These are phyloP conservation scores for Mollisiaceae sp. DNA, from an alignment of 2,329 filamentous ascomycete genomes.

Conservation along the genomic window DNA sequence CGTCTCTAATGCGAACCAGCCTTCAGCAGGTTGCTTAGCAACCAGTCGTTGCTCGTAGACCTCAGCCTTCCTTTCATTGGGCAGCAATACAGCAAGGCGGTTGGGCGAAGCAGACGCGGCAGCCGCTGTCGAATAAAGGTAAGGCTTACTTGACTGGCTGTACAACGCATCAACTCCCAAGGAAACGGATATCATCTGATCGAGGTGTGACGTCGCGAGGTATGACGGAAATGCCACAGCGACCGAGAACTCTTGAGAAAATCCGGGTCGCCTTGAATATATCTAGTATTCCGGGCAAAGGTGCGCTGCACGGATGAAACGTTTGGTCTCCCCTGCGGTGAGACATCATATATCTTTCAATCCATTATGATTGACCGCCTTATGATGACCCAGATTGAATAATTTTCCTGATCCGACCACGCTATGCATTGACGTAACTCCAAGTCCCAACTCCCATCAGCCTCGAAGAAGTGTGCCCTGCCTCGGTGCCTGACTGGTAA, in stretches of 20 bases:
- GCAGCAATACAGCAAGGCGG: conserved; percentile 38
- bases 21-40: conserved; percentile 22
- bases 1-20: conserved; percentile 34
- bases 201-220: conserved; percentile 35
- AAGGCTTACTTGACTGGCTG: conserved; percentile 39
- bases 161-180: conserved; percentile 47
- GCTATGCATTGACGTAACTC: conserved; percentile 35
- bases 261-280: conserved; percentile 24
- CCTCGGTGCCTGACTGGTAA: conserved; percentile 21
- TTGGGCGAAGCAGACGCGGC: conserved; percentile 39
- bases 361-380: conserved; percentile 32
- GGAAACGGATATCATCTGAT: conserved; percentile 31
- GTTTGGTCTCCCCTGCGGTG: conserved; percentile 29
- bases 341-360: conserved; percentile 19
- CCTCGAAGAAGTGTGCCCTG: not conserved
- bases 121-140: conserved; percentile 35
- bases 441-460: conserved; percentile 15
- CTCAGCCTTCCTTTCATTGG: conserved; percentile 39
- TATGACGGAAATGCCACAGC: conserved; percentile 22
- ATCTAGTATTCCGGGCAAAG: conserved; percentile 30
- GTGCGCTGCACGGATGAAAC: conserved; percentile 30
- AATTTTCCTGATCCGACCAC: conserved; percentile 26
- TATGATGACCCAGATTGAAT: conserved; percentile 31
- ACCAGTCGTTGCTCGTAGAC: conserved; percentile 15
- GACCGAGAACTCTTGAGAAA: conserved; percentile 9